Evolutionary conservation across 345 rosid genomes (phyloP), one percentile per base, ranked within the genome.

Genomic region (Cardamine chenopodiifolia): DNA sequence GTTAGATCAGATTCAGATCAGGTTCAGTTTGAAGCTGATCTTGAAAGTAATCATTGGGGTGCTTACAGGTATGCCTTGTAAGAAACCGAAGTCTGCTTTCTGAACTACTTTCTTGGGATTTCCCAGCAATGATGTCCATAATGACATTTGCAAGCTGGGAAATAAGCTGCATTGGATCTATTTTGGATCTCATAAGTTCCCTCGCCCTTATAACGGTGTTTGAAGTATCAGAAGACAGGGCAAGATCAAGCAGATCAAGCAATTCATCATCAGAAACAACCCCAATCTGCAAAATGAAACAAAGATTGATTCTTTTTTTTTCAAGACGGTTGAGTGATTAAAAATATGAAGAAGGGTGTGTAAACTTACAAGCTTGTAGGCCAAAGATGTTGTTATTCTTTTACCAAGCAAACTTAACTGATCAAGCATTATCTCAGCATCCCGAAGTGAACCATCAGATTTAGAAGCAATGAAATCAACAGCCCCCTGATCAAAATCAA

Each of bases 391-490:
- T 6, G 97, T 92, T 29, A 95, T 84, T 70, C 83, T 87, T 87
- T 82, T 90, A 50, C 99, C 97, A 37, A 94, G 90, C 70, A 91
- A 85, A 80, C 97, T 90, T 50, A 95, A 82, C 82, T 95, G 99
- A 77, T 92, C 97, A 37, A 90, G 93, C 97, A 95, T 88, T 80
- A 85, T 95, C 81, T 92, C 97, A 37, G 96, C 99, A 83, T 89
- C 99, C 57, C 96, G 81, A 57, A 92, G 89, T 15, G 99, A 95
- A 82, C 99, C 99, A 81, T 83, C 89, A 31, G 99, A 85, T 78
- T 86, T 95, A n/a, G 92, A 81, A 70, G 97, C 97, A 79, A 95
- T 86, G 79, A 91, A 90, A 55, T 90, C 93, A 63, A 95, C 62
- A 32, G 97, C 97, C 22, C 37, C 82, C 47, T 79, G 89, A 76